These are phyloP conservation scores for Botrytis squamosa DNA, from an alignment of 2,329 filamentous ascomycete genomes.

Conservation along the genomic window DNA sequence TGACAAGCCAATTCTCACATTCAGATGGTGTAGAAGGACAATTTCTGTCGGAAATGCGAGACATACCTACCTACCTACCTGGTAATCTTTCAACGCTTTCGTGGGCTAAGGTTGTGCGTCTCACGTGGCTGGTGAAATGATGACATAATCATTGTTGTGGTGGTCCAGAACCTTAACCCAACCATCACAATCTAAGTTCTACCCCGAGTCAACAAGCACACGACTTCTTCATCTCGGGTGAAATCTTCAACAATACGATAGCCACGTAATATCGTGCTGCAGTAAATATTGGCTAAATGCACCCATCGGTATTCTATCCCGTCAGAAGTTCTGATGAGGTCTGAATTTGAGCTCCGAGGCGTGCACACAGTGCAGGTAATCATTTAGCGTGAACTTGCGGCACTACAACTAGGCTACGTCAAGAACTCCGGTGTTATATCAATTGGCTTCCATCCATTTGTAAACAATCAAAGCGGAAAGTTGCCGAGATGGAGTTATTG, in stretches of 20 bases:
- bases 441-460: neutral
- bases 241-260: neutral
- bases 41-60: neutral
- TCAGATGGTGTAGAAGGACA: neutral
- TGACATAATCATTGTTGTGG: constrained; percentile 1
- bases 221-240: neutral
- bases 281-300: neutral
- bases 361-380: neutral
- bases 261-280: neutral
- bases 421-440: constrained; percentile 7
- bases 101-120: neutral
- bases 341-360: neutral
- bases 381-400: neutral
- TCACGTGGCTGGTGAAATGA: neutral
- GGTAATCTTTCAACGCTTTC: neutral
- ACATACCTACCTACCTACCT: neutral
- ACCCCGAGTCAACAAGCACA: constrained; percentile 12
- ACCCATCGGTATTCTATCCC: neutral
- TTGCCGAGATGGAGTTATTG: neutral
- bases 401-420: neutral
- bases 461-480: neutral
- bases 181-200: neutral
- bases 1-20: neutral
- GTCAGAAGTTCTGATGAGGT: neutral
- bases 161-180: constrained; percentile 7